A percentile compares a stretch with the other conserved stretches of the same genome.
These are phyloP conservation scores for Ascochyta lentis DNA, from an alignment of 2,329 filamentous ascomycete genomes.

Conservation along the genomic window DNA sequence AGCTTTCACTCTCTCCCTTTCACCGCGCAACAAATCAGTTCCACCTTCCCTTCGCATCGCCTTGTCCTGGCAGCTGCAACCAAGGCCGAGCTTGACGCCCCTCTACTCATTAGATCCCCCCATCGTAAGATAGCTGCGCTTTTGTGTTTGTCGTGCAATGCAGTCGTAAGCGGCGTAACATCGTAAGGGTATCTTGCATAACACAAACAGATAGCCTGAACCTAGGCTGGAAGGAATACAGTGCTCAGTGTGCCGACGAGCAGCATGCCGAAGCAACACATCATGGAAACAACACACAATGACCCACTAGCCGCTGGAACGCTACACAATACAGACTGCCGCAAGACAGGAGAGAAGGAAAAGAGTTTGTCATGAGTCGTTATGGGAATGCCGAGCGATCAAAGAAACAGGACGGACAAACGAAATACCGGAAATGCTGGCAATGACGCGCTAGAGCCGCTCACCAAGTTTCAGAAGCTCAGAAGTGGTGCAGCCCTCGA, in stretches of 20 bases:
- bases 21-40: not conserved
- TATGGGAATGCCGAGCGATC: not conserved
- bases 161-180: constrained; percentile 35
- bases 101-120: constrained; percentile 20
- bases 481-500: not conserved
- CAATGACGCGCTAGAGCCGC: not conserved
- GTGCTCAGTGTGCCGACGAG: constrained; percentile 13
- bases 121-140: constrained; percentile 19
- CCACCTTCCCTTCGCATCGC: not conserved
- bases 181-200: constrained; percentile 36
- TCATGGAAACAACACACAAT: not conserved
- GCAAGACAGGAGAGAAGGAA: not conserved
- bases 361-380: not conserved
- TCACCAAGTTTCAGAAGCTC: not conserved
- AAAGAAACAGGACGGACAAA: not conserved
- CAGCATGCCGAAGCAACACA: constrained; percentile 26
- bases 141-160: constrained; percentile 27
- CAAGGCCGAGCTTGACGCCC: not conserved
- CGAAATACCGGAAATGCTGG: constrained; percentile 16
- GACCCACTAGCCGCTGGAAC: constrained; percentile 18
- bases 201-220: constrained; percentile 12
- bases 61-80: not conserved
- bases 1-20: not conserved
- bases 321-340: not conserved
- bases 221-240: constrained; percentile 12